Evolutionary conservation across 202 grass and related monocot species (phyloP).

Genomic region (Musa balbisiana): DNA sequence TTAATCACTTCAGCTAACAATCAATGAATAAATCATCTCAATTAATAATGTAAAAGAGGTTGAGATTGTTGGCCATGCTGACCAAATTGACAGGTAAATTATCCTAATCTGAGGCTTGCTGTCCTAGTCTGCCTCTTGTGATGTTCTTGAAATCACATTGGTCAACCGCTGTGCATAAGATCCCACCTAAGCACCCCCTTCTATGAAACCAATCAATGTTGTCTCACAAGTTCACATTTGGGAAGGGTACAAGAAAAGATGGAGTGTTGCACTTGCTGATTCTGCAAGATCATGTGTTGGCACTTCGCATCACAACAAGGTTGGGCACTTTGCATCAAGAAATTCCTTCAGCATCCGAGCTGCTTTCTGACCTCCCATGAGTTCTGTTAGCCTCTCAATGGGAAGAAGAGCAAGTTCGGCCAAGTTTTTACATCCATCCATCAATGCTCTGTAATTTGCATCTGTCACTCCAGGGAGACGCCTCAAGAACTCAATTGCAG

Average conservation of each 20-base stretch:
- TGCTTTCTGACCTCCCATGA: slow-evolving; percentile 81
- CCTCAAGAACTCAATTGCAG: slow-evolving; percentile 87
- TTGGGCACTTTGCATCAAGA: slow-evolving; percentile 92
- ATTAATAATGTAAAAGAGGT: neutral
- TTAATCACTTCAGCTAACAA: neutral
- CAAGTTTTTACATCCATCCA: slow-evolving; percentile 72
- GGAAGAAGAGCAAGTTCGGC: slow-evolving; percentile 76
- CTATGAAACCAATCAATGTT: neutral
- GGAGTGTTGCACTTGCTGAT: neutral
- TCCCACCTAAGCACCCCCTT: neutral
- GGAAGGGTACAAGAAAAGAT: neutral
- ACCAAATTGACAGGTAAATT: neutral
- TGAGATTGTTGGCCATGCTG: neutral
- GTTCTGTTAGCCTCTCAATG: slow-evolving; percentile 51
- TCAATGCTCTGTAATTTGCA: slow-evolving; percentile 74
- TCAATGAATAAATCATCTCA: neutral
- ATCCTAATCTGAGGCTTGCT: neutral
- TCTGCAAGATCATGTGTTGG: neutral
- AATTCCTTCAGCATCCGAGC: slow-evolving; percentile 77
- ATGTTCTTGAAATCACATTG: neutral
- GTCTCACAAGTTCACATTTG: no score
- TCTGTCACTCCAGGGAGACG: slow-evolving; percentile 89
- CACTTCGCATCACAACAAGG: slow-evolving; percentile 34
- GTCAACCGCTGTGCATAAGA: neutral
- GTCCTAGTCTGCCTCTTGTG: neutral